Base-by-base conservation (phyloP, 208 protist species). In the Leishmania major region DNA sequence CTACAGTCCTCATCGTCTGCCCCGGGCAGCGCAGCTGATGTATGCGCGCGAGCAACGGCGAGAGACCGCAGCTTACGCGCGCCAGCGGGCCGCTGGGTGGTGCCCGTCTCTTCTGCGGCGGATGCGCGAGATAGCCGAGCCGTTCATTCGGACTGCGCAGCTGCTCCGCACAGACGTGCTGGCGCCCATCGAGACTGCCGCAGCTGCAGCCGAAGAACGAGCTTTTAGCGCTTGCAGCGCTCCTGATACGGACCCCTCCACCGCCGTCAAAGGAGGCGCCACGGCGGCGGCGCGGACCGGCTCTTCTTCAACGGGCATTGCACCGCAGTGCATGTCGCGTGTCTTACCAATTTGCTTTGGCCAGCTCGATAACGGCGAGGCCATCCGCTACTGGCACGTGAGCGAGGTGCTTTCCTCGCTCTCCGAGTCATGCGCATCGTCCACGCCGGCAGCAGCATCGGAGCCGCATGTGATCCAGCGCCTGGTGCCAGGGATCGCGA, bases 1-100 rank as follows among this genome's bases (percentile, higher is more conserved):
- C 51, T 97, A 94, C 88, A 94, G 91, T 22, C 90, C 91, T 60
- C 94, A 97, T 78, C 91, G 86, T 0, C 81, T 96, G 31, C 86
- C 92, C 0, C 83, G 86, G 15, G 80, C 83, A n/a, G 83, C 80
- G 67, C 78, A 87, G 82, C 51, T 80, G 69, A 74, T 76, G 73
- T 87, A 87, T 40, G 85, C 84, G 73, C 55, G 66, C 31, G 72
- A 88, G 55, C 85, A 89, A 78, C 87, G 72, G 66, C 74, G 76
- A 13, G 78, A 84, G 49, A 76, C 81, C n/a, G 82, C 84, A 5
- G 74, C 77, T 43, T 83, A 88, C 47, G 84, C 85, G 19, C 72
- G 73, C 8, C 79, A 49, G 51, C 87, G 81, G 70, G 71, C 49
- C 79, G 81, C 67, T 2, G 89, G 89, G 4, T 80, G 84, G 57